A percentile compares a stretch with the other conserved stretches of the same genome.
phyloP scores from a whole-genome alignment of 495 filamentous ascomycete species.

The Tuber indicum region DNA sequence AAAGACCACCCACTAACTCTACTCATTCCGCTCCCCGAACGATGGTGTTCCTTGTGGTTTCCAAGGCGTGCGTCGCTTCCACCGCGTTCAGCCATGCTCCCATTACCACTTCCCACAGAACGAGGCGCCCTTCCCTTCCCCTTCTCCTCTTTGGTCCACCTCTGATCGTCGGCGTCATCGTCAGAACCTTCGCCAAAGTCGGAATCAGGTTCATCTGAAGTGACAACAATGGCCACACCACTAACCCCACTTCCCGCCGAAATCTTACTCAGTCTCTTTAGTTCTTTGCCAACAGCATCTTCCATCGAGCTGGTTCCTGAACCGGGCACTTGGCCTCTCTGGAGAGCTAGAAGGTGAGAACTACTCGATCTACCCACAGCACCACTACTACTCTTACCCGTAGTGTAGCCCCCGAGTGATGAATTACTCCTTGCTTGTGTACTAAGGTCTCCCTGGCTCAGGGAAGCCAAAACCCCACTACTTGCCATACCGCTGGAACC shows the following conservation, averaged over 20 bases:
- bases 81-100: slow-evolving; percentile 12
- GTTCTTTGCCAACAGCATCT: slow-evolving; percentile 33
- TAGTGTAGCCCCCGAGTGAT: slow-evolving; percentile 11
- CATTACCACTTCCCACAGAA: slow-evolving; percentile 17
- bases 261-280: slow-evolving; percentile 39
- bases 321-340: slow-evolving; percentile 17
- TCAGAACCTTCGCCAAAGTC: slow-evolving; percentile 18
- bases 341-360: slow-evolving; percentile 29
- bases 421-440: slow-evolving; percentile 23
- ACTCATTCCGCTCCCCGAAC: slow-evolving; percentile 27
- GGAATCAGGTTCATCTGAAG: slow-evolving; percentile 34
- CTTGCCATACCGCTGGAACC: slow-evolving; percentile 34
- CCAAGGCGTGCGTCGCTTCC: slow-evolving; percentile 12
- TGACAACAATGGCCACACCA: slow-evolving; percentile 39
- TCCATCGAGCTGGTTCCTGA: slow-evolving; percentile 26
- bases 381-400: slow-evolving; percentile 22
- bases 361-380: slow-evolving; percentile 27
- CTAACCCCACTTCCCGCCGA: slow-evolving; percentile 40
- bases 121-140: slow-evolving; percentile 37
- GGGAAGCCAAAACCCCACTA: slow-evolving; percentile 33
- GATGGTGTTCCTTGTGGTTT: slow-evolving; percentile 20
- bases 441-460: slow-evolving; percentile 30
- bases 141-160: slow-evolving; percentile 37
- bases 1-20: slow-evolving; percentile 16
- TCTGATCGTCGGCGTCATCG: slow-evolving; percentile 27